Percentiles rank a stretch among this genome's conserved stretches.
Evolutionary conservation across 1,139 yeast genomes (phyloP).

Genomic region (Pichia sp.): DNA sequence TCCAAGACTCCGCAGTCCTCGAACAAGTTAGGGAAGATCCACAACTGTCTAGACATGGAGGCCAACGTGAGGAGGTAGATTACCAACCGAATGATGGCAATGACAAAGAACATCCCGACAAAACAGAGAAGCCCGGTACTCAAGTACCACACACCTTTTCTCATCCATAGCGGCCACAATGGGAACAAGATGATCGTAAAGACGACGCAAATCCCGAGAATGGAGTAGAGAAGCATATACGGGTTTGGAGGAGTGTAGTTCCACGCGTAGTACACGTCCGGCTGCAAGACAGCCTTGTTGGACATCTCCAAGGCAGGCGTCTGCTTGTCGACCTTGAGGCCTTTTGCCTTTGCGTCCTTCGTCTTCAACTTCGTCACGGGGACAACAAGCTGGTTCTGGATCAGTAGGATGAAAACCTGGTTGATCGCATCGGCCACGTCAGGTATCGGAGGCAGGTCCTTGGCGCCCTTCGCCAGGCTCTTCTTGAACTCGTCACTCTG

Average conservation of each 20-base stretch:
- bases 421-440: conserved; percentile 50
- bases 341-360: conserved; percentile 60
- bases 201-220: conserved; percentile 60
- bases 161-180: conserved; percentile 90
- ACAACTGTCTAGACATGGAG: conserved; percentile 50
- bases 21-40: conserved; percentile 95
- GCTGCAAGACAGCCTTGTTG: conserved; percentile 65
- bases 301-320: conserved; percentile 67
- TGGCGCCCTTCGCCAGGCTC: conserved; percentile 42
- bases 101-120: conserved; percentile 67
- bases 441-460: conserved; percentile 51
- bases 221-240: conserved; percentile 57
- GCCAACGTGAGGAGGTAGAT: conserved; percentile 61
- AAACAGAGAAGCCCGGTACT: conserved; percentile 75
- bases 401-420: conserved; percentile 59
- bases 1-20: conserved; percentile 94
- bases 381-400: conserved; percentile 68
- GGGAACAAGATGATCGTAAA: conserved; percentile 86
- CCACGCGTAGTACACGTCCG: conserved; percentile 88
- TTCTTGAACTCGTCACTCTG: conserved; percentile 65
- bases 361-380: conserved; percentile 73
- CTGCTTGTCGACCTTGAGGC: conserved; percentile 64
- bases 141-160: conserved; percentile 85
- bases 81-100: conserved; percentile 76
- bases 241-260: conserved; percentile 74